Base-by-base conservation (phyloP, 768 basidiomycete species). In the Mycena maculata region DNA sequence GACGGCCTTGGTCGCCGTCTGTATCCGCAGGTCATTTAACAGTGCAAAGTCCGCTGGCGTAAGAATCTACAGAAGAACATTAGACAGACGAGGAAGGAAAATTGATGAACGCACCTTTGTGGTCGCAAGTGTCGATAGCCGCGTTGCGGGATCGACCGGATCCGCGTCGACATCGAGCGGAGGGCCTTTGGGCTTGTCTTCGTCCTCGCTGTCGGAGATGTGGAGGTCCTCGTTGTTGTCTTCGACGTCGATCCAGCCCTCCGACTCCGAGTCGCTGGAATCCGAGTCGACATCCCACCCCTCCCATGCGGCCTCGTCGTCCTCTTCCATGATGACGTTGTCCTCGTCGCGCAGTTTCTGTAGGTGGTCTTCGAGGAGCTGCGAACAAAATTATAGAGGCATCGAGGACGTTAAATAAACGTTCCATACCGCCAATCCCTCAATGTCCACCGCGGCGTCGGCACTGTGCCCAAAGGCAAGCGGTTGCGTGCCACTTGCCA, bases 41-140 rank as follows among this genome's bases (percentile, higher is more conserved):
- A 98, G 78, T 0, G 93, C 93, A 75, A 98, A 99, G 78, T 99
- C 98, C 31, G 96, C 96, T 0, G 98, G 98, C 0, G 98, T 99
- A 45, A 99, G 87, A 73, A 99, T 99, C 95, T 98, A 71, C 25
- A 38, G 15, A 44, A n/a, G 12, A 28, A 53, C 8, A 33, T 49
- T 49, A 64, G 53, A 44, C 23, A 42, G 15, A 25, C n/a, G 44
- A 4, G 59, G 52, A 30, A 36, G 39, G 45, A 54, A 41, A 31
- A 5, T n/a, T n/a, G n/a, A n/a, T n/a, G 9, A 39, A 58, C 63
- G 72, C 61, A 92, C 95, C 82, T 95, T 95, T 27, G 92, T 92
- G 6, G 90, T 95, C 2, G 92, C 92, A 53, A 96, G 79, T 0
- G 87, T 89, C 28, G 92, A 92, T 67, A 85, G 77, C 18, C 86